Percentiles rank a stretch among this genome's conserved stretches.
Evolutionary conservation across 805 yeast species (phyloP).

Genomic region (Cyberlindnera misumaiensis): DNA sequence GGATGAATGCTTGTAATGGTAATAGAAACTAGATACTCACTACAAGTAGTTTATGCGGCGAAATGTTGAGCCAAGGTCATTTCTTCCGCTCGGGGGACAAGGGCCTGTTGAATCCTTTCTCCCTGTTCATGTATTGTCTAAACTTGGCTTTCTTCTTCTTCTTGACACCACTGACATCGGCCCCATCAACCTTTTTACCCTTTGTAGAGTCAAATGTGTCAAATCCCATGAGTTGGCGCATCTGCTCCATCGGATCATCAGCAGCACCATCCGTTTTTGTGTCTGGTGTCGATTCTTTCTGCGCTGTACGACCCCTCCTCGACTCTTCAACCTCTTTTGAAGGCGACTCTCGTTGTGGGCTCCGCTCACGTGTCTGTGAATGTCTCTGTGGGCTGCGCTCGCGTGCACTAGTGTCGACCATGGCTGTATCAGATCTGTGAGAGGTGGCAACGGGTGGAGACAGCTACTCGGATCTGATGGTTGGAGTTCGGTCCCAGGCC

Average conservation of each 20-base stretch:
- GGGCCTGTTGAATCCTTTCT: conserved; percentile 49
- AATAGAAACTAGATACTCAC: not conserved
- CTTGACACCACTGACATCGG: conserved; percentile 36
- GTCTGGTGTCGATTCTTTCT: conserved; percentile 4
- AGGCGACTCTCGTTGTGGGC: conserved; percentile 1
- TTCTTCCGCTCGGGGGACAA: conserved; percentile 38
- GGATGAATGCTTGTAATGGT: not conserved
- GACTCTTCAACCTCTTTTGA: not conserved
- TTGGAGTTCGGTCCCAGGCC: no score
- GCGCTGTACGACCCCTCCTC: conserved; percentile 3
- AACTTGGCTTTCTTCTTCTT: conserved; percentile 37
- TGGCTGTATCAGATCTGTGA: no score
- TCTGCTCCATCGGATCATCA: conserved; percentile 8
- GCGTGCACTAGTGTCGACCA: no score
- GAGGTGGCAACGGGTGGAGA: no score
- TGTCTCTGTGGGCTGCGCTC: not conserved
- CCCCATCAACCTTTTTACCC: conserved; percentile 46
- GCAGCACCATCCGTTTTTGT: conserved; percentile 15
- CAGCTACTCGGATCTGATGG: no score
- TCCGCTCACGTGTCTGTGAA: not conserved
- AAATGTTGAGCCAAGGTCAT: not conserved
- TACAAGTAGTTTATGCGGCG: not conserved
- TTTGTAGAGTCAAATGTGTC: conserved; percentile 48
- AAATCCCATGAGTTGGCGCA: conserved; percentile 52
- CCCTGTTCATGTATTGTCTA: conserved; percentile 55